phyloP scores from a whole-genome alignment of 805 yeast species.

The Isabelozyma heimii region DNA sequence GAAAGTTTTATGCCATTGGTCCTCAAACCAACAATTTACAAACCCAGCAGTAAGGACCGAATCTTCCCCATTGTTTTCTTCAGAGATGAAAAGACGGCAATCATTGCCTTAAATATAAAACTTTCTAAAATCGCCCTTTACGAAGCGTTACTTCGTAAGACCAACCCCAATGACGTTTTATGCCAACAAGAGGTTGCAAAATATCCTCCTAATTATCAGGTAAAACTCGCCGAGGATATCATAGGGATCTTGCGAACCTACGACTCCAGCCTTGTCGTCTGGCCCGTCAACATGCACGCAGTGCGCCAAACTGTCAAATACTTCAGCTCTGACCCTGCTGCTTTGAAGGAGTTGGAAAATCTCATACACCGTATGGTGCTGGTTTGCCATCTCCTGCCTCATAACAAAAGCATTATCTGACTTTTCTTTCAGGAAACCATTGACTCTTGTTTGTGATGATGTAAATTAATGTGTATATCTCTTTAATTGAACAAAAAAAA shows the following conservation, averaged over 20 bases:
- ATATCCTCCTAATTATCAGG: conserved; percentile 22
- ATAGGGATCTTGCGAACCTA: conserved; percentile 39
- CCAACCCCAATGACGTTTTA: conserved; percentile 9
- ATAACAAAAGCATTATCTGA: conserved; percentile 2
- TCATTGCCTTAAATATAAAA: conserved; percentile 26
- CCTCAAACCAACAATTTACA: conserved; percentile 31
- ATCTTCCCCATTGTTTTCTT: conserved; percentile 32
- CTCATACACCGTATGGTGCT: conserved; percentile 15
- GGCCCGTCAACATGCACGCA: conserved; percentile 36
- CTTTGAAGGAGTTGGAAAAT: conserved; percentile 14
- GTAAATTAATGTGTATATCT: too few relatives aligned
- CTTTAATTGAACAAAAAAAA: too few relatives aligned
- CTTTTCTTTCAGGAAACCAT: background rate
- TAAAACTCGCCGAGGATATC: conserved; percentile 30
- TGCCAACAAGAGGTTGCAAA: conserved; percentile 18
- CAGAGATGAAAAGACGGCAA: conserved; percentile 34
- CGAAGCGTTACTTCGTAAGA: conserved; percentile 20
- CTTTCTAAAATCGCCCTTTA: conserved; percentile 28
- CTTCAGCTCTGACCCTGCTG: conserved; percentile 19
- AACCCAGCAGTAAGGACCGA: conserved; percentile 17
- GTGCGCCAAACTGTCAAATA: conserved; percentile 25
- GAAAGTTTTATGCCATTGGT: conserved; percentile 25
- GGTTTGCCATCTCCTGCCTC: conserved; percentile 8
- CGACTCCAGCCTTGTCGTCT: conserved; percentile 27
- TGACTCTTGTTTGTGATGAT: too few relatives aligned